phyloP scores from a whole-genome alignment of 2,329 filamentous ascomycete species.

The Septoria petroselini region DNA sequence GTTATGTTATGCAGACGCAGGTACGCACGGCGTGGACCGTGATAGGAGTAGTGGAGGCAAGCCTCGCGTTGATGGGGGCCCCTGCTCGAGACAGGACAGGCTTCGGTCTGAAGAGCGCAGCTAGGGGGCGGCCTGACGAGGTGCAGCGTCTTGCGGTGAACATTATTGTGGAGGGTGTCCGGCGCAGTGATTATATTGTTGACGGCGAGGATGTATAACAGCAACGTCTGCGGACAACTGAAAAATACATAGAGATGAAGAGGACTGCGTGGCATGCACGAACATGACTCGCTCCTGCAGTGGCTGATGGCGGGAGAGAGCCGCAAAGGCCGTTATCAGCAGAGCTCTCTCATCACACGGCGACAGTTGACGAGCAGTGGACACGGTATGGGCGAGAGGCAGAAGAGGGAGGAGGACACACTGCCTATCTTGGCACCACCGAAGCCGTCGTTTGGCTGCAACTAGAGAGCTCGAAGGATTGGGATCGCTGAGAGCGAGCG shows the following conservation, averaged over 20 bases:
- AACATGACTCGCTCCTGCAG: slow-evolving; percentile 4
- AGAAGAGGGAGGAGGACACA: no score
- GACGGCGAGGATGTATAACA: neutral
- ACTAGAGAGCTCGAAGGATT: slow-evolving; percentile 5
- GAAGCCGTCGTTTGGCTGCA: slow-evolving; percentile 7
- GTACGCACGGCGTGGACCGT: neutral
- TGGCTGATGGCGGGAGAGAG: no score
- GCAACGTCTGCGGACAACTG: no score
- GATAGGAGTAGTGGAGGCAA: neutral
- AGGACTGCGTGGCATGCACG: slow-evolving; percentile 4
- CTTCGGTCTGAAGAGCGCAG: slow-evolving; percentile 1
- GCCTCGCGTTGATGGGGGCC: neutral
- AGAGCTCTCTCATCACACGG: no score
- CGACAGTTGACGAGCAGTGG: neutral
- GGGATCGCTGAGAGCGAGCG: slow-evolving; percentile 9
- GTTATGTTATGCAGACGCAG: neutral
- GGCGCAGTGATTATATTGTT: neutral
- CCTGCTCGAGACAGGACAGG: slow-evolving; percentile 1
- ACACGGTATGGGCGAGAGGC: no score
- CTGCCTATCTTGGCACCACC: slow-evolving; percentile 6
- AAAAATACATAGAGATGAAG: neutral
- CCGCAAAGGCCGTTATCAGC: no score
- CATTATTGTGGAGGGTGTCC: neutral
- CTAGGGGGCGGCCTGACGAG: slow-evolving; percentile 4
- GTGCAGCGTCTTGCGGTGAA: slow-evolving; percentile 3